Evolutionary conservation across 2,329 filamentous ascomycete species (phyloP).

Genomic region (Coniochaeta sp.): DNA sequence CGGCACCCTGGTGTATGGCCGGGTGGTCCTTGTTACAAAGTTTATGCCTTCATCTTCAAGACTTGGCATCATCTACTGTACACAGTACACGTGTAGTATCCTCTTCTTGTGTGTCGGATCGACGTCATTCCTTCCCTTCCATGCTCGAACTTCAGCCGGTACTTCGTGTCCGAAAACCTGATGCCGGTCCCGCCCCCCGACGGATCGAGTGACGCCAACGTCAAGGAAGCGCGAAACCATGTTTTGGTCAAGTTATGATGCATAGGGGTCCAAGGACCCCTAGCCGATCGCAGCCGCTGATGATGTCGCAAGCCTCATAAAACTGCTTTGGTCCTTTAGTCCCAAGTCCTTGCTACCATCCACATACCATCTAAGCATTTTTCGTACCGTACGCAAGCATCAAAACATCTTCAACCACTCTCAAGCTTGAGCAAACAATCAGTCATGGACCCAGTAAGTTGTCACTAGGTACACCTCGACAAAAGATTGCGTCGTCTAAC

Average conservation of each 20-base stretch:
- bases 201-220: constrained; percentile 1
- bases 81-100: too few relatives aligned
- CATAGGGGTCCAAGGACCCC: constrained; percentile 11
- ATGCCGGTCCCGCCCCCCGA: neutral
- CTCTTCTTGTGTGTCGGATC: neutral
- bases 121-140: neutral
- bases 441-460: neutral
- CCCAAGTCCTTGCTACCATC: neutral
- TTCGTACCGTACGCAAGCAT: neutral
- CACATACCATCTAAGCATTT: neutral
- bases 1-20: neutral
- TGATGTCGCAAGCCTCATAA: neutral
- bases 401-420: neutral
- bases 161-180: constrained; percentile 1
- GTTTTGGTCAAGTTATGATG: constrained; percentile 13
- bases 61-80: neutral
- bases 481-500: neutral
- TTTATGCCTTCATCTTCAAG: neutral
- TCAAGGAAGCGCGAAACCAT: constrained; percentile 8
- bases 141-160: neutral
- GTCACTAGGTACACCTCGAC: neutral
- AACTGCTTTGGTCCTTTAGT: constrained; percentile 1
- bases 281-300: constrained; percentile 3
- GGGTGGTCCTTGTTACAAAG: neutral
- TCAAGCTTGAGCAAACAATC: neutral